Conservation (phyloP, 768 basidiomycete genomes). For the Tulasnella sp. region DNA sequence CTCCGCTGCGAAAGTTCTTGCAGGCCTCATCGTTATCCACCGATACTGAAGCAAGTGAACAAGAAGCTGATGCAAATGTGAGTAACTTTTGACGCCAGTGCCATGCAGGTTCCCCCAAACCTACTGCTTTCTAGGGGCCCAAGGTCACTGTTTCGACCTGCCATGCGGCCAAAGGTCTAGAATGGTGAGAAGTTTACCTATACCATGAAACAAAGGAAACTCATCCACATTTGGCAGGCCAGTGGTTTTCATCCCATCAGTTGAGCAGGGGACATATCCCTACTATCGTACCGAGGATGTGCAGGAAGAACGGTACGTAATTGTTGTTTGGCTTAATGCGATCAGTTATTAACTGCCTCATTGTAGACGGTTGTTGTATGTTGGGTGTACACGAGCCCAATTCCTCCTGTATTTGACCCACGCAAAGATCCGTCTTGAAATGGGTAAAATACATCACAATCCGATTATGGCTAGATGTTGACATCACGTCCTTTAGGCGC, state of each 20-base stretch:
- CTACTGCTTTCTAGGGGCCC: slow-evolving; percentile 26
- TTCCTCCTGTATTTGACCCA: slow-evolving; percentile 49
- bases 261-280: slow-evolving; percentile 63
- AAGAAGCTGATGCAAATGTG: slow-evolving; percentile 37
- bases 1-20: slow-evolving; percentile 56
- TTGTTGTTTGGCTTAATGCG: not conserved
- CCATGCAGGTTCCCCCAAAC: not conserved
- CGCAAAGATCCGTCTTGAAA: slow-evolving; percentile 36
- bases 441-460: slow-evolving; percentile 22
- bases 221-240: slow-evolving; percentile 31
- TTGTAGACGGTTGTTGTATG: slow-evolving; percentile 65
- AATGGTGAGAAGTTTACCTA: slow-evolving; percentile 35
- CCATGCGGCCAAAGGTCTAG: slow-evolving; percentile 80
- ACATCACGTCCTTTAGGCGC: slow-evolving; percentile 15
- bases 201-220: not conserved
- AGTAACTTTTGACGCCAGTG: slow-evolving; percentile 15
- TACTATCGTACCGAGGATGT: slow-evolving; percentile 59
- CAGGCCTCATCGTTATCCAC: slow-evolving; percentile 75
- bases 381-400: slow-evolving; percentile 80
- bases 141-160: slow-evolving; percentile 79
- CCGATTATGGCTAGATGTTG: not conserved
- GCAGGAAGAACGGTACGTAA: slow-evolving; percentile 62
- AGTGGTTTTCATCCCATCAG: slow-evolving; percentile 73
- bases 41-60: slow-evolving; percentile 52
- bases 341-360: not conserved